Evolutionary conservation across 2,329 filamentous ascomycete genomes (phyloP).

Genomic region (Sphaceloma murrayae): DNA sequence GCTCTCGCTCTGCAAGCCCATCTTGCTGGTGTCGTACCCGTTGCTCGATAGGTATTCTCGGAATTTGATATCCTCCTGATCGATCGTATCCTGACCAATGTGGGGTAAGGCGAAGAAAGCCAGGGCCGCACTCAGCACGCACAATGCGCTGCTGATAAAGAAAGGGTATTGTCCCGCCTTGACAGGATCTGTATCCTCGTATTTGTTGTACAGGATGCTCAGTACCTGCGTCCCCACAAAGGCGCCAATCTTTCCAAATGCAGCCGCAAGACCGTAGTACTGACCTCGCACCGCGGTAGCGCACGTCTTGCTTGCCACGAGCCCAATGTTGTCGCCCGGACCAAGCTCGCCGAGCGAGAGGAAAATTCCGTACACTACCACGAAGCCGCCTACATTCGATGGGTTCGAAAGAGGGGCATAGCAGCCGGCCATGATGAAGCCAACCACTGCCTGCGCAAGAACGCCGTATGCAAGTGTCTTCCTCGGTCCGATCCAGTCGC

Average conservation of each 20-base stretch:
- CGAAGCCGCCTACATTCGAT: conserved; percentile 61
- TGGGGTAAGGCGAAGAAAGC: conserved; percentile 61
- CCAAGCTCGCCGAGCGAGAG: conserved; percentile 69
- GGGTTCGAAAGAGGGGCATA: conserved; percentile 61
- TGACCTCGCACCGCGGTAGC: conserved; percentile 75
- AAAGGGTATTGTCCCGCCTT: conserved; percentile 72
- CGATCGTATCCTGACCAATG: conserved; percentile 76
- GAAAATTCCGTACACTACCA: conserved; percentile 72
- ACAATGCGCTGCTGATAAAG: conserved; percentile 70
- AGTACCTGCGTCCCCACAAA: conserved; percentile 82
- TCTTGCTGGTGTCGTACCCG: conserved; percentile 57
- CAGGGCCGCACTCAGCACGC: conserved; percentile 61
- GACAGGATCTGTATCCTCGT: conserved; percentile 45
- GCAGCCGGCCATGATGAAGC: conserved; percentile 79
- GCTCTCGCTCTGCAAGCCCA: conserved; percentile 22
- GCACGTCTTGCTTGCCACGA: conserved; percentile 77
- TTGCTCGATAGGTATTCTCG: conserved; percentile 60
- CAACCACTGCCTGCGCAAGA: conserved; percentile 61
- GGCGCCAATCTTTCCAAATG: conserved; percentile 61
- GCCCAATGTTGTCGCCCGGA: conserved; percentile 83
- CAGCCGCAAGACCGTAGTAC: conserved; percentile 62
- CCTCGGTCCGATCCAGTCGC: conserved; percentile 70
- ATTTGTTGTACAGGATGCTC: conserved; percentile 54
- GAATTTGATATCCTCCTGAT: conserved; percentile 66
- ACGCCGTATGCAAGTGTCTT: conserved; percentile 65